Conservation (phyloP, 768 basidiomycete species). For the Tylopilus subfusipes region DNA sequence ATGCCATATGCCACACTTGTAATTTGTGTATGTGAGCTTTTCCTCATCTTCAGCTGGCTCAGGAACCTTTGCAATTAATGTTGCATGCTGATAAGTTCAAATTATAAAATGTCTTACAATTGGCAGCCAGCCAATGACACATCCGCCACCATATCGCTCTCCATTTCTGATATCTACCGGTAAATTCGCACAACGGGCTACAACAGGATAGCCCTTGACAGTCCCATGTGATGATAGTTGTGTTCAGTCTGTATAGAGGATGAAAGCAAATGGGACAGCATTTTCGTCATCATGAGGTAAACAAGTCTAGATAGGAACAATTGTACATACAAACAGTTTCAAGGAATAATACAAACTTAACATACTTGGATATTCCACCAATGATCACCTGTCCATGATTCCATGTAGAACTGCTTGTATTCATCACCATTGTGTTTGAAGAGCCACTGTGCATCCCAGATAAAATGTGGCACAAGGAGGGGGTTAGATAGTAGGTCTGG, state of each 20-base stretch:
- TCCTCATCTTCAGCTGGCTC: neutral
- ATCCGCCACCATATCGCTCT: neutral
- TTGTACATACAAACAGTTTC: neutral
- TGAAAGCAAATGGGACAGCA: neutral
- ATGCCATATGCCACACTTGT: neutral
- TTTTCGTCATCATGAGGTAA: neutral
- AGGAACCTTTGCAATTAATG: neutral
- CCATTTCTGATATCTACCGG: neutral
- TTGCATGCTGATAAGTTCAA: too few relatives aligned
- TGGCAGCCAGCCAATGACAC: neutral
- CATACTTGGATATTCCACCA: neutral
- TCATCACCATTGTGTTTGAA: neutral
- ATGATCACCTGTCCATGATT: neutral
- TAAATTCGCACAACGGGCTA: neutral
- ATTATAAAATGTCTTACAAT: neutral
- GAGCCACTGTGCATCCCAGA: neutral
- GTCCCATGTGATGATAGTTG: neutral
- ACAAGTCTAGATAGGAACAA: neutral
- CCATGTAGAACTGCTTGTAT: neutral
- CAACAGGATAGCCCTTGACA: neutral
- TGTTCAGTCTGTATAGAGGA: neutral
- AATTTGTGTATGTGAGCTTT: neutral
- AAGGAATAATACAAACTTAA: neutral
- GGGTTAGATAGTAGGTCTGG: neutral
- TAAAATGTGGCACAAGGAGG: neutral